phyloP scores from a whole-genome alignment of 495 filamentous ascomycete genomes.

The Talaromyces nanjingensis region DNA sequence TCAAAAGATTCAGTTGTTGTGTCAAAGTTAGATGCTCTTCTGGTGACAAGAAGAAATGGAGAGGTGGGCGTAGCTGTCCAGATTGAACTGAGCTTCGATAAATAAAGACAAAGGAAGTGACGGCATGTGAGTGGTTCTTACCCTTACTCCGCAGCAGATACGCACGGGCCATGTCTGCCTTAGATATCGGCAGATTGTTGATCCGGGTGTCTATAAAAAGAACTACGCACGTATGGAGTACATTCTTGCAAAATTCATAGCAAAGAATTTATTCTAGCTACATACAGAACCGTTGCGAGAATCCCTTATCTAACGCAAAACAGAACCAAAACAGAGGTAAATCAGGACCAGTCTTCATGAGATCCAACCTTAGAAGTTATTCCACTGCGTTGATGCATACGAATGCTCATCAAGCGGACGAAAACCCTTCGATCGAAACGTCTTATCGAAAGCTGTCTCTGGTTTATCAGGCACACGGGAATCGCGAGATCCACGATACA shows the following conservation, averaged over 20 bases:
- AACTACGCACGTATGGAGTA: too few species aligned
- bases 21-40: not conserved
- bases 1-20: not conserved
- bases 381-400: not conserved
- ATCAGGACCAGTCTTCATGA: not conserved
- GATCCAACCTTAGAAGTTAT: not conserved
- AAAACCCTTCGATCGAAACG: too few species aligned
- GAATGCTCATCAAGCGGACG: too few species aligned
- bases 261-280: too few species aligned
- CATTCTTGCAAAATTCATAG: too few species aligned
- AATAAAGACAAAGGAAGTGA: not conserved
- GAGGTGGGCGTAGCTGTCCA: not conserved
- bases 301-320: too few species aligned
- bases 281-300: too few species aligned
- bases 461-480: too few species aligned
- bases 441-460: too few species aligned
- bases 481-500: too few species aligned
- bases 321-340: not conserved
- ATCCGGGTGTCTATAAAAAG: not conserved
- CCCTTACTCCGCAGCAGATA: not conserved
- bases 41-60: not conserved
- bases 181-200: not conserved
- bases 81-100: not conserved
- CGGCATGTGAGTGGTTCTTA: not conserved
- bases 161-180: not conserved